phyloP scores from a whole-genome alignment of 2,329 filamentous ascomycete genomes.

The Epichloe coenophiala region DNA sequence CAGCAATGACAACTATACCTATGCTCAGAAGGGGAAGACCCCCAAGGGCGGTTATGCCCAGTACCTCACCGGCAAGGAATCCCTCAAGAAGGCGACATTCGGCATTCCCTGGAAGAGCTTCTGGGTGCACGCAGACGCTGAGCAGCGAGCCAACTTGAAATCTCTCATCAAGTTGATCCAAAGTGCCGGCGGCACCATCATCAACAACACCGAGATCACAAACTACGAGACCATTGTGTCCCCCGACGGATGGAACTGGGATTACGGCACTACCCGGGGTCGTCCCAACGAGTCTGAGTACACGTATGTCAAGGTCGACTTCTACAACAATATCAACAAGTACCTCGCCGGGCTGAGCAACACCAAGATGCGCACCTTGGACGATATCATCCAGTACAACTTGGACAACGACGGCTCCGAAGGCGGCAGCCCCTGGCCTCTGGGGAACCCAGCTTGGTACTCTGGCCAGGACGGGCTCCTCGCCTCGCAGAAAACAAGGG shows the following conservation, averaged over 20 bases:
- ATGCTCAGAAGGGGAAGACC: slow-evolving; percentile 39
- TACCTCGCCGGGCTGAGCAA: slow-evolving; percentile 52
- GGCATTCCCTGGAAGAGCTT: slow-evolving; percentile 61
- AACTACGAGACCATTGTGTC: slow-evolving; percentile 48
- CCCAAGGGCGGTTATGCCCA: slow-evolving; percentile 42
- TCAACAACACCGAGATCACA: slow-evolving; percentile 58
- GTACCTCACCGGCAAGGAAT: slow-evolving; percentile 38
- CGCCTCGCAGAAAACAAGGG: slow-evolving; percentile 46
- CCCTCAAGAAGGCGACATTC: slow-evolving; percentile 49
- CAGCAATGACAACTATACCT: slow-evolving; percentile 50
- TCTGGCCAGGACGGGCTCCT: slow-evolving; percentile 62
- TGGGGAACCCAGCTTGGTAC: slow-evolving; percentile 45
- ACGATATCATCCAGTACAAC: slow-evolving; percentile 55
- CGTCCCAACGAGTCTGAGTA: slow-evolving; percentile 62
- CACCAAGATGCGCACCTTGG: slow-evolving; percentile 42
- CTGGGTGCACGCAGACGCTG: slow-evolving; percentile 46
- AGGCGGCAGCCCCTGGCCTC: slow-evolving; percentile 46
- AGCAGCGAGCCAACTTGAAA: slow-evolving; percentile 41
- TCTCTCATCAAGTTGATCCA: slow-evolving; percentile 35
- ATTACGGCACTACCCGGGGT: slow-evolving; percentile 48
- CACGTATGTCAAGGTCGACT: slow-evolving; percentile 58
- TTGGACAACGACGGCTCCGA: slow-evolving; percentile 50
- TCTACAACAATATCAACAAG: slow-evolving; percentile 46
- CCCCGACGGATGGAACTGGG: slow-evolving; percentile 62
- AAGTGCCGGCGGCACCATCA: slow-evolving; percentile 48